Percentiles rank a stretch among this genome's conserved stretches.
phyloP scores from a whole-genome alignment of 2,329 filamentous ascomycete genomes.

The Coniochaeta ligniaria region DNA sequence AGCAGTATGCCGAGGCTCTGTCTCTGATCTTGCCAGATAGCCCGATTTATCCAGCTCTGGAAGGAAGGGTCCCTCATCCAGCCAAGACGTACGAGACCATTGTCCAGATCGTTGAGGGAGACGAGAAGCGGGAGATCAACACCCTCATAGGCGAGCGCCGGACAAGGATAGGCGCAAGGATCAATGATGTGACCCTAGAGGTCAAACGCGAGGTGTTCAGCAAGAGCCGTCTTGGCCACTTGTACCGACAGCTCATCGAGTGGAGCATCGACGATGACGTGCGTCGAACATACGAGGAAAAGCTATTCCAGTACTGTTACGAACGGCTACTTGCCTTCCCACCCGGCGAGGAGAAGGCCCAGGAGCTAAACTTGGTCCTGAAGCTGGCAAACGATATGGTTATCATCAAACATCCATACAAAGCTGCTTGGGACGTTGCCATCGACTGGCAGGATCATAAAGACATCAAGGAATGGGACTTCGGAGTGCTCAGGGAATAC shows the following conservation, averaged over 20 bases:
- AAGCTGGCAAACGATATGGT: conserved; percentile 88
- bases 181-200: conserved; percentile 76
- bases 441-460: conserved; percentile 84
- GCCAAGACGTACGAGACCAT: conserved; percentile 74
- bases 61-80: conserved; percentile 76
- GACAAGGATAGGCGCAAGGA: conserved; percentile 76
- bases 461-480: conserved; percentile 69
- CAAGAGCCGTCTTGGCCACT: conserved; percentile 67
- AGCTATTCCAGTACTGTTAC: conserved; percentile 72
- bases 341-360: conserved; percentile 54
- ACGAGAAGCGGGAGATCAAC: conserved; percentile 86
- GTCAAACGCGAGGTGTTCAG: conserved; percentile 80
- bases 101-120: conserved; percentile 73
- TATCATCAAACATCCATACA: conserved; percentile 85
- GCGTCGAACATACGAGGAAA: conserved; percentile 82
- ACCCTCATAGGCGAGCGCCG: conserved; percentile 82
- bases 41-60: conserved; percentile 72
- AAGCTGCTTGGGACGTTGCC: conserved; percentile 83
- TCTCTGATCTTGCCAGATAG: conserved; percentile 72
- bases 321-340: conserved; percentile 68
- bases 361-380: conserved; percentile 65
- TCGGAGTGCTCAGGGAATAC: conserved; percentile 71
- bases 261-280: conserved; percentile 86
- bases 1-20: conserved; percentile 71
- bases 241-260: conserved; percentile 80